Conservation (phyloP, 78 protist species). For the Thecamonas trahens region DNA sequence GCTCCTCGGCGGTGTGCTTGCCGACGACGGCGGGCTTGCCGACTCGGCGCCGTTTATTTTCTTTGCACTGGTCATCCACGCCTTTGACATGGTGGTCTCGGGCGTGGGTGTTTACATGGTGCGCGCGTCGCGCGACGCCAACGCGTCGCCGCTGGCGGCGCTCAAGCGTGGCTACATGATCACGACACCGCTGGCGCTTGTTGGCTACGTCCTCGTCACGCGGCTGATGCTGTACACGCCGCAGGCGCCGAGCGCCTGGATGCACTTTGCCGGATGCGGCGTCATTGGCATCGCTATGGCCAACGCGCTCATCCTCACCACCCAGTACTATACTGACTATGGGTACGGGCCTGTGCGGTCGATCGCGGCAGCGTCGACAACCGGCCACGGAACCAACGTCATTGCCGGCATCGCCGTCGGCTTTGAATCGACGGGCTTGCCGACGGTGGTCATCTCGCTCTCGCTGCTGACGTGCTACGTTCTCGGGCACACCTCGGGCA, state of each 20-base stretch:
- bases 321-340: conserved; percentile 49
- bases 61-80: conserved; percentile 42
- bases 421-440: conserved; percentile 42
- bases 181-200: conserved; percentile 11
- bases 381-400: conserved; percentile 63
- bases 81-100: conserved; percentile 22
- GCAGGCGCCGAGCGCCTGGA: conserved; percentile 26
- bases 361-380: conserved; percentile 22
- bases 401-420: conserved; percentile 64
- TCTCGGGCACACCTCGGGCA: conserved; percentile 47
- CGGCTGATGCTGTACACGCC: conserved; percentile 17
- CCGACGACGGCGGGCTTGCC: background rate
- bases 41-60: conserved; percentile 21
- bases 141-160: conserved; percentile 4
- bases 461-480: conserved; percentile 40
- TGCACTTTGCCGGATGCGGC: conserved; percentile 43
- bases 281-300: conserved; percentile 32
- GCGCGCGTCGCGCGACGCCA: background rate
- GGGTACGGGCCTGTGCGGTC: conserved; percentile 23
- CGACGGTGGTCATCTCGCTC: conserved; percentile 33
- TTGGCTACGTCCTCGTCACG: background rate
- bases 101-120: background rate
- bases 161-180: conserved; percentile 29
- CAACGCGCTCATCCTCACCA: conserved; percentile 23
- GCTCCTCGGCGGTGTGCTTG: conserved; percentile 42